These are phyloP conservation scores for Lichina pygmaea DNA, from an alignment of 495 filamentous ascomycete genomes.

Conservation along the genomic window DNA sequence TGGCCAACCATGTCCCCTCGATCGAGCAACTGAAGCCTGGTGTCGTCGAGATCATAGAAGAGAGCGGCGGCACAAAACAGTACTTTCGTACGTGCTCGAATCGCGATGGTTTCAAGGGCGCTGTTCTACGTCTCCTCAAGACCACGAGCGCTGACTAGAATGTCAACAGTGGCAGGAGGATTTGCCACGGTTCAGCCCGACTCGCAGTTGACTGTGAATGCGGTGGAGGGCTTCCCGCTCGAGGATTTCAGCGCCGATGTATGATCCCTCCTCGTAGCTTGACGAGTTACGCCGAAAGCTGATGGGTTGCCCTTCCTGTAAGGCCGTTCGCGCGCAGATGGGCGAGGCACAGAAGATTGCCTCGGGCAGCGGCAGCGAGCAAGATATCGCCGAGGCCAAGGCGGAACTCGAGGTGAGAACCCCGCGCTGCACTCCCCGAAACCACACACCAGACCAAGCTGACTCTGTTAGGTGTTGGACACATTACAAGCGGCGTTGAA, in stretches of 20 bases:
- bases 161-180: conserved; percentile 57
- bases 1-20: conserved; percentile 94
- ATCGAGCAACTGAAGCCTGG: conserved; percentile 98
- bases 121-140: background rate
- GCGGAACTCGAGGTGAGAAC: conserved; percentile 78
- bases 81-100: conserved; percentile 63
- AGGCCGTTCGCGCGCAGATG: conserved; percentile 50
- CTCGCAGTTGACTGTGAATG: conserved; percentile 90
- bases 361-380: conserved; percentile 72
- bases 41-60: conserved; percentile 84
- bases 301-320: conserved; percentile 1
- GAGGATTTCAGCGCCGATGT: conserved; percentile 87
- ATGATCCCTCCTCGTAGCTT: conserved; percentile 4
- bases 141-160: background rate
- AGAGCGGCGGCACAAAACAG: conserved; percentile 77
- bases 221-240: conserved; percentile 76
- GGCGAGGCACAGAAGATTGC: conserved; percentile 89
- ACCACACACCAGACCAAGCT: background rate
- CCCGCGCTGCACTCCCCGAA: background rate
- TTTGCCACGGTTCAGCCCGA: conserved; percentile 93
- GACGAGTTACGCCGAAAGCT: background rate
- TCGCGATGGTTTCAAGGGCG: background rate
- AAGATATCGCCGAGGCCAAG: conserved; percentile 94
- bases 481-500: conserved; percentile 18
- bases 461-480: conserved; percentile 14